These are phyloP conservation scores for Mortierella antarctica DNA, from an alignment of 192 early-diverging fungal species.

Conservation along the genomic window DNA sequence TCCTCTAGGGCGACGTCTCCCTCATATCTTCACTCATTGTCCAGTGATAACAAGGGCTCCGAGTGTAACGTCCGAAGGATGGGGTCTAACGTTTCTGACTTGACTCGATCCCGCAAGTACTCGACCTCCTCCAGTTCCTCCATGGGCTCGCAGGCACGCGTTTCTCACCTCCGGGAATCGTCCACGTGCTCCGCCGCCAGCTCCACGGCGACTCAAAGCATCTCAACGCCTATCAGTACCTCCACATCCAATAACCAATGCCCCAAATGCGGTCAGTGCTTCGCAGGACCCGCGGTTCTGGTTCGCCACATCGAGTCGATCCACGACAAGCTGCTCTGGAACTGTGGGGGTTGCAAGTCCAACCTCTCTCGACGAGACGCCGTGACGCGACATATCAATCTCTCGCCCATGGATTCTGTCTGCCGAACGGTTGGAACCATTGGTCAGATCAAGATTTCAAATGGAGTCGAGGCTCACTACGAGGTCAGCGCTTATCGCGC, in stretches of 20 bases:
- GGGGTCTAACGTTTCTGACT: conserved; percentile 6
- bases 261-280: conserved; percentile 36
- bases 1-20: conserved; percentile 43
- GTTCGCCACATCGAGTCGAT: conserved; percentile 50
- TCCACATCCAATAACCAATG: conserved; percentile 34
- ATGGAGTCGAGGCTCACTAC: conserved; percentile 42
- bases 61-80: conserved; percentile 19
- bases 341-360: conserved; percentile 52
- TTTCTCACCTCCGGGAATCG: conserved; percentile 14
- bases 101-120: conserved; percentile 40
- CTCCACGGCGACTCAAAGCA: background rate
- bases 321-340: conserved; percentile 52
- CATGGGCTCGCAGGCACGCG: conserved; percentile 19
- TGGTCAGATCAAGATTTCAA: conserved; percentile 46
- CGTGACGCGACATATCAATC: conserved; percentile 46
- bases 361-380: conserved; percentile 47
- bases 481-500: conserved; percentile 39
- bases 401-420: conserved; percentile 51
- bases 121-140: conserved; percentile 45
- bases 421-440: conserved; percentile 45
- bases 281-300: conserved; percentile 44
- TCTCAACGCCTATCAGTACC: background rate
- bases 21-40: background rate
- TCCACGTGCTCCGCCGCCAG: background rate
- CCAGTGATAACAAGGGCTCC: conserved; percentile 19